Evolutionary conservation across 2,329 filamentous ascomycete genomes (phyloP).

Genomic region (Epichloe hybrida): DNA sequence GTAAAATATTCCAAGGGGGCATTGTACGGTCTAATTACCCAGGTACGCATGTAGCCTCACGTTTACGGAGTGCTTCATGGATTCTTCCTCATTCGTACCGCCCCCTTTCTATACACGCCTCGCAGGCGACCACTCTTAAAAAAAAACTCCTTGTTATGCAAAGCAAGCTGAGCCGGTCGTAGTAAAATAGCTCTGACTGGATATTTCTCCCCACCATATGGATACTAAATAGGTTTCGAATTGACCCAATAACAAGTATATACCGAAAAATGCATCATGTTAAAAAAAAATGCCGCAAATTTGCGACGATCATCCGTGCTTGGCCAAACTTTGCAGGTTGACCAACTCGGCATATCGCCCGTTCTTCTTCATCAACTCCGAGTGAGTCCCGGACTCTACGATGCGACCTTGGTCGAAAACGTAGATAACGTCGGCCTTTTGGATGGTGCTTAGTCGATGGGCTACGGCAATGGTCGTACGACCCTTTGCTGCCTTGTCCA

Average conservation of each 20-base stretch:
- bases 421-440: slow-evolving; percentile 88
- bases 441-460: slow-evolving; percentile 82
- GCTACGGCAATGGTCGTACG: slow-evolving; percentile 90
- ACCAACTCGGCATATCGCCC: slow-evolving; percentile 69
- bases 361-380: slow-evolving; percentile 53
- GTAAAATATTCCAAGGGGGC: too few relatives aligned
- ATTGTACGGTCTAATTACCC: too few relatives aligned
- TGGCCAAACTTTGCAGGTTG: slow-evolving; percentile 65
- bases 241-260: neutral
- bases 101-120: neutral
- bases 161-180: slow-evolving; percentile 1
- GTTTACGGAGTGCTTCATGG: too few relatives aligned
- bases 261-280: neutral
- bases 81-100: neutral
- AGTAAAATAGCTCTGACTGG: neutral
- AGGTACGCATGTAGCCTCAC: too few relatives aligned
- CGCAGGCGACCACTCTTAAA: too few relatives aligned
- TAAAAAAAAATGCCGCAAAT: neutral
- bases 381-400: slow-evolving; percentile 72
- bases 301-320: slow-evolving; percentile 22
- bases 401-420: slow-evolving; percentile 88
- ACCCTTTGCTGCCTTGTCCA: slow-evolving; percentile 71
- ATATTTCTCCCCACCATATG: neutral
- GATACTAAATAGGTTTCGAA: neutral
- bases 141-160: neutral